A percentile compares a stretch with the other conserved stretches of the same genome.
These are phyloP conservation scores for Plantago elongata DNA, from an alignment of 257 asterid species.

Conservation along the genomic window DNA sequence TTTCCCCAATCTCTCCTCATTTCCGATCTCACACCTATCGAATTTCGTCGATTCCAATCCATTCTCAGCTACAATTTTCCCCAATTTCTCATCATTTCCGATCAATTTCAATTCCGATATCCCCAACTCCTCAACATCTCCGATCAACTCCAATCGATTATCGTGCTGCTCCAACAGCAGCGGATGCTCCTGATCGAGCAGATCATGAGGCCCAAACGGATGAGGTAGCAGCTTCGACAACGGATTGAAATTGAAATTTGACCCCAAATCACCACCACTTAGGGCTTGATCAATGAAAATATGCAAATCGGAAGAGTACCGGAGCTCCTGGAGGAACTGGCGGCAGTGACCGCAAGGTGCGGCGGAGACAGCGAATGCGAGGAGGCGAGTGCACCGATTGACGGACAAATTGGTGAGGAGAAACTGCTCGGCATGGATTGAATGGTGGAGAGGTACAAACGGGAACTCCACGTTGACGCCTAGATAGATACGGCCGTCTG, in stretches of 20 bases:
- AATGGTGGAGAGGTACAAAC: constrained; percentile 68
- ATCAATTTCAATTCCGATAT: constrained; percentile 23
- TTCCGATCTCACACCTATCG: background rate
- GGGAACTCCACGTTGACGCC: constrained; percentile 92
- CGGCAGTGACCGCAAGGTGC: constrained; percentile 99
- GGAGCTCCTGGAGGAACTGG: constrained; percentile 82
- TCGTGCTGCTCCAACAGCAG: constrained; percentile 57
- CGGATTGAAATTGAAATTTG: constrained; percentile 37
- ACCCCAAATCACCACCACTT: background rate
- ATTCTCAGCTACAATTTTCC: background rate
- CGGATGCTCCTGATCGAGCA: constrained; percentile 57
- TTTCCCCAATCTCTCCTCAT: constrained; percentile 21
- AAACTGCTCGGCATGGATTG: constrained; percentile 92
- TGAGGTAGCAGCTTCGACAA: constrained; percentile 45
- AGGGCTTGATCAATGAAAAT: constrained; percentile 37
- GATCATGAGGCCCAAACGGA: constrained; percentile 83
- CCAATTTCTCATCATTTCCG: constrained; percentile 20
- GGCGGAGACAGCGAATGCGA: constrained; percentile 71
- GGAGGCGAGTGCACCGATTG: constrained; percentile 53
- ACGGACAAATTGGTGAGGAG: constrained; percentile 56
- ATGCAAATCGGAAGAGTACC: constrained; percentile 46
- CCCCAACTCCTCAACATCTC: background rate
- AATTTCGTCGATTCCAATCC: too few species aligned
- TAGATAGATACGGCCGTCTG: constrained; percentile 73
- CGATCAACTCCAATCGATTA: constrained; percentile 35